Base-by-base conservation (phyloP, 805 yeast genomes). In the Grigorovia humatica region DNA sequence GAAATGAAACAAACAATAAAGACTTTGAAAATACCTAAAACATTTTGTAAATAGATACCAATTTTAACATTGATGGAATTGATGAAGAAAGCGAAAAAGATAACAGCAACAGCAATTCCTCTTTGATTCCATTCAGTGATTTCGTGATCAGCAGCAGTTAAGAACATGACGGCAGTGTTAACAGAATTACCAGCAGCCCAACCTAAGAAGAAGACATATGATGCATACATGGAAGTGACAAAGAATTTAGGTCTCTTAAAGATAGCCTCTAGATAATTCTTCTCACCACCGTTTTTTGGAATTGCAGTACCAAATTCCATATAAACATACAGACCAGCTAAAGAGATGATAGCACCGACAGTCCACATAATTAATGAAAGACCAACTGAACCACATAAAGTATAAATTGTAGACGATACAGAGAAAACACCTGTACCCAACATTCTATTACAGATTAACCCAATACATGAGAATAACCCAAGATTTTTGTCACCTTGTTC, bases 101-200 rank as follows among this genome's bases (percentile, higher is more conserved):
- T 75, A 43, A 85, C 84, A 4, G 79, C 93, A 42, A 85, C 71
- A 57, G 90, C 95, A 58, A 87, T 77, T 43, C 81, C 89, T 62
- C 91, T 75, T 57, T 83, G 82, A 60, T 81, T 80, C 95, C 95
- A 87, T 58, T 81, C 76, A 12, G 84, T 80, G 9, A 78, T 74
- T 54, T 80, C 83, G 17, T 72, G 75, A 43, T 79, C 83, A 7
- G 90, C 89, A 11, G 95, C 95, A 43, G 77, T 78, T 54, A 86
- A 72, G 54, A 87, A 74, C 69, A 84, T 86, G 62, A 83, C 84
- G 32, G 95, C 95, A 56, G 84, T 84, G 40, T 85, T 87, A 48
- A 85, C 80, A 19, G 90, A 82, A 66, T 85, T 85, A 66, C 90
- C 87, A 11, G 93, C 81, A 20, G 95, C 90, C 88, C 90, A 87